Base-by-base conservation (phyloP, 257 asterid genomes). In the Ajuga chamaepitys region DNA sequence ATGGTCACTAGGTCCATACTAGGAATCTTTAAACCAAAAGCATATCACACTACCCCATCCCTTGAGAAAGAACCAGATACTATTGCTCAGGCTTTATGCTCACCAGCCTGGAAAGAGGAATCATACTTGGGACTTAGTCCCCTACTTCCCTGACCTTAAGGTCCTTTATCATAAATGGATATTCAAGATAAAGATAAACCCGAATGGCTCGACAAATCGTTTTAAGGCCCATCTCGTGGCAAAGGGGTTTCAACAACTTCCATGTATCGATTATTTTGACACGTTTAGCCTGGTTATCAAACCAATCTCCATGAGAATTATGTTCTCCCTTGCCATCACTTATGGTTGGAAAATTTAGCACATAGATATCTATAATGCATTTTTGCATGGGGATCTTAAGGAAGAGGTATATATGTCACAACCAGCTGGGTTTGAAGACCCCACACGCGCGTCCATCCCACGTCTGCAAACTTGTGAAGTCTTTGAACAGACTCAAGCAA, bases 371-470 rank as follows among this genome's bases (percentile, higher is more conserved):
- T 26, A 54, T 7, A 54, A 54, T 26, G 41, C 41, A 1, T 54
- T 54, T 4, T 5, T 54, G 0, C n/a, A n/a, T n/a, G n/a, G n/a
- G n/a, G n/a, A n/a, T n/a, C n/a, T n/a, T n/a, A n/a, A n/a, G n/a
- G n/a, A n/a, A n/a, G n/a, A n/a, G n/a, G n/a, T n/a, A n/a, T n/a
- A n/a, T n/a, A n/a, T n/a, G n/a, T n/a, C n/a, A 26, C 61, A 54
- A 14, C 61, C 41, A 0, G 3, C 26, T 1, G 41, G 61, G 0
- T 54, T 25, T 7, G 5, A 1, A 2, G 13, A 26, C 6, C 0
- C 13, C n/a, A n/a, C n/a, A n/a, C 2, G 0, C 1, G 0, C 0
- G 0, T 0, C 37, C 34, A 0, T 0, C 2, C 5, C 18, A 51
- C 12, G 37, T 51, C 0, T 51, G 58, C 20, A 51, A 5, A 0